These are phyloP conservation scores for Phaeotremella skinneri DNA, from an alignment of 768 basidiomycete species.

Conservation along the genomic window DNA sequence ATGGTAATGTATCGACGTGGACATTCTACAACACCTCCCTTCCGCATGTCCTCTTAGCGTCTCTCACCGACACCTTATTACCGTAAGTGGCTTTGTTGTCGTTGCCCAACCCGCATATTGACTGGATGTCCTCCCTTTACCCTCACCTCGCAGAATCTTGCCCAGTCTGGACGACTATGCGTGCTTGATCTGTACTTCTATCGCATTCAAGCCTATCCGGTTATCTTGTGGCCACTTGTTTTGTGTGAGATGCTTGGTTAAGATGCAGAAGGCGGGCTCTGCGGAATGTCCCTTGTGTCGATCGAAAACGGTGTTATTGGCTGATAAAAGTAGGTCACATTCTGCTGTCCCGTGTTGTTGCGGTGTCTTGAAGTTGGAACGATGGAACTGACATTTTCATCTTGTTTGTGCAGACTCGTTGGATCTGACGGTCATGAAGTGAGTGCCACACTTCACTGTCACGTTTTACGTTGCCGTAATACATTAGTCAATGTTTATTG, in stretches of 20 bases:
- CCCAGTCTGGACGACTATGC: constrained; percentile 61
- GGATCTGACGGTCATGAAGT: constrained; percentile 50
- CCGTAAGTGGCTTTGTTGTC: too few relatives aligned
- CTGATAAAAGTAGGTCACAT: constrained; percentile 65
- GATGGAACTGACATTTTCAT: not conserved
- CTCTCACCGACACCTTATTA: constrained; percentile 74
- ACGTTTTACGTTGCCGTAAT: not conserved
- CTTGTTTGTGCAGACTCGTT: constrained; percentile 36
- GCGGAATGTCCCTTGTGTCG: constrained; percentile 82
- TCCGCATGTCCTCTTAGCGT: constrained; percentile 70
- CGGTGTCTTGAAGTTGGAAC: not conserved
- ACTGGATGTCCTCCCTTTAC: not conserved
- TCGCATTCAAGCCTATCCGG: constrained; percentile 90
- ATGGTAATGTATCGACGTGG: constrained; percentile 49
- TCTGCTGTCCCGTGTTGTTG: not conserved
- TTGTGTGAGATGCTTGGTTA: constrained; percentile 64
- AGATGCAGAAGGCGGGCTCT: constrained; percentile 80
- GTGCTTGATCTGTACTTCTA: constrained; percentile 80
- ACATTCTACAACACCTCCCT: constrained; percentile 55
- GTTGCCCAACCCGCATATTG: not conserved
- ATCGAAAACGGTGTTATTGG: constrained; percentile 69
- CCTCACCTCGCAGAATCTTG: constrained; percentile 25
- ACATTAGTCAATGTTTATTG: not conserved
- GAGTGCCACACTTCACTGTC: constrained; percentile 15
- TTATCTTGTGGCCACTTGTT: constrained; percentile 69